phyloP scores from a whole-genome alignment of 192 early-diverging fungal species.

The Backusella australiensis region DNA sequence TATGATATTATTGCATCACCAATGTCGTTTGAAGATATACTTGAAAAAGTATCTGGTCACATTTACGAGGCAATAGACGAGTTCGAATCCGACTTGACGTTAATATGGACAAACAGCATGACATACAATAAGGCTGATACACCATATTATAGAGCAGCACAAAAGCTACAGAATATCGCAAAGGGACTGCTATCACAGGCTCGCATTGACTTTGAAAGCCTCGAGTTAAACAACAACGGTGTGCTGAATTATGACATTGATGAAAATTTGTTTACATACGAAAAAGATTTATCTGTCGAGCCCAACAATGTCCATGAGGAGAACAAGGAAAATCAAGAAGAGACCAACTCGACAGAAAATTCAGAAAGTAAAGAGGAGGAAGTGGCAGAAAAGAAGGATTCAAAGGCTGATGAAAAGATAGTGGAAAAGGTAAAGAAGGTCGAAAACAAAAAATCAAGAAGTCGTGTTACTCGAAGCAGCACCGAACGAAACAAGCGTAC shows the following conservation, averaged over 20 bases:
- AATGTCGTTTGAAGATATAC: conserved; percentile 77
- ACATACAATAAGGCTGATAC: conserved; percentile 76
- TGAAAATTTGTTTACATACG: conserved; percentile 52
- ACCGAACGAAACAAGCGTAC: not conserved
- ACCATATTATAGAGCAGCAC: conserved; percentile 64
- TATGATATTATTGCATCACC: conserved; percentile 62
- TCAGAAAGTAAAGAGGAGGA: not conserved
- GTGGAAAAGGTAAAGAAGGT: not conserved
- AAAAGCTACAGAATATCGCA: conserved; percentile 44
- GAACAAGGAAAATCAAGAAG: not conserved
- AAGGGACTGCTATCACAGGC: conserved; percentile 41
- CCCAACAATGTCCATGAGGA: not conserved
- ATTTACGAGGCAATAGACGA: conserved; percentile 56
- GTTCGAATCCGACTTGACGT: conserved; percentile 69
- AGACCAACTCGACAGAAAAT: not conserved
- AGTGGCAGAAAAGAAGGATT: not conserved
- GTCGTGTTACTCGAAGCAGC: not conserved
- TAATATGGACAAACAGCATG: conserved; percentile 74
- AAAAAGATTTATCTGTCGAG: not conserved
- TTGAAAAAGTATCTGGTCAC: conserved; percentile 50
- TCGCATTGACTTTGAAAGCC: conserved; percentile 38
- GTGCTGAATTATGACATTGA: conserved; percentile 43
- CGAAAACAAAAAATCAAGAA: not conserved
- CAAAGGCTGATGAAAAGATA: not conserved
- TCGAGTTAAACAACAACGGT: conserved; percentile 38